Conservation (phyloP, 2,329 filamentous ascomycete species). For the Colletotrichum phormii region DNA sequence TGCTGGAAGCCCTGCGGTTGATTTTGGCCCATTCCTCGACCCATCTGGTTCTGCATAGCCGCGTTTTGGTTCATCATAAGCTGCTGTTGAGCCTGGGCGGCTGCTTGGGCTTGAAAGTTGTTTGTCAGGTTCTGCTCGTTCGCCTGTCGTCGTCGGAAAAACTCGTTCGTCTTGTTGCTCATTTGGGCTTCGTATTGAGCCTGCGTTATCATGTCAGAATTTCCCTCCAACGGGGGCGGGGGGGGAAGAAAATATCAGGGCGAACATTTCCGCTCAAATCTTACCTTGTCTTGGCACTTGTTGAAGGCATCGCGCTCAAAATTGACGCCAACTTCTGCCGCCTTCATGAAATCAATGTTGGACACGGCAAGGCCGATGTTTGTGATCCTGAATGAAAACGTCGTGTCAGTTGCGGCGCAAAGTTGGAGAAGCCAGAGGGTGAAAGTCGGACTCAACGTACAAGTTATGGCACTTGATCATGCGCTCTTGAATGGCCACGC, state of each 20-base stretch:
- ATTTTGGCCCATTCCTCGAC: conserved; percentile 61
- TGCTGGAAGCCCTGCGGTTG: conserved; percentile 67
- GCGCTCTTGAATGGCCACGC: conserved; percentile 52
- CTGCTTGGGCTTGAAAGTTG: conserved; percentile 58
- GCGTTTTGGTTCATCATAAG: conserved; percentile 64
- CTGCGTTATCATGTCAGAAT: conserved; percentile 45
- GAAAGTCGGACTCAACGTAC: conserved; percentile 45
- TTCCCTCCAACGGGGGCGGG: background rate
- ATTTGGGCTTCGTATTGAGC: conserved; percentile 63
- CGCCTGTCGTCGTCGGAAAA: conserved; percentile 62
- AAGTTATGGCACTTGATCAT: conserved; percentile 56
- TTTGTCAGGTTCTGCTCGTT: conserved; percentile 63
- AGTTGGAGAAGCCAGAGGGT: background rate
- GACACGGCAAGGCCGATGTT: conserved; percentile 62
- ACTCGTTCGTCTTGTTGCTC: conserved; percentile 57
- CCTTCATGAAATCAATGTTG: conserved; percentile 52
- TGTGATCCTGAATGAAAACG: conserved; percentile 54
- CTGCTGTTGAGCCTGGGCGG: conserved; percentile 54
- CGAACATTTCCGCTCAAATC: conserved; percentile 21
- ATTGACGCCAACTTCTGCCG: conserved; percentile 54
- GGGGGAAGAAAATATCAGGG: conserved; percentile 31
- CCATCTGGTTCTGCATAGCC: conserved; percentile 62
- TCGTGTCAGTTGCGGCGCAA: conserved; percentile 24
- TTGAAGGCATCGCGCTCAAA: conserved; percentile 62
- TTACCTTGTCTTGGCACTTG: conserved; percentile 61